A percentile compares a stretch with the other conserved stretches of the same genome.
phyloP scores from a whole-genome alignment of 2,329 filamentous ascomycete species.

The Neoascochyta sp. region DNA sequence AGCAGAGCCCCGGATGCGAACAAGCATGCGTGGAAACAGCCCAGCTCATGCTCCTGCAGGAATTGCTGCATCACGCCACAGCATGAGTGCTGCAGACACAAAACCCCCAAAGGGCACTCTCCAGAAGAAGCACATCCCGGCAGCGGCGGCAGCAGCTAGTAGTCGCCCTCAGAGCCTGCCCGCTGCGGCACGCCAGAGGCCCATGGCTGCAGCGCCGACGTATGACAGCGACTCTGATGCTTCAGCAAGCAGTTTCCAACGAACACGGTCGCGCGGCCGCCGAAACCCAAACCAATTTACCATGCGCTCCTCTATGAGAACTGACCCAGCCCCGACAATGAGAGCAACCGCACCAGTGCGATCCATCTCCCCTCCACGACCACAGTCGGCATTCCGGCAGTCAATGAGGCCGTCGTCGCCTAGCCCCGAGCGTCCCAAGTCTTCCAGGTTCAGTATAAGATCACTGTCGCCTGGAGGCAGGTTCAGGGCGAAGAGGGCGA shows the following conservation, averaged over 20 bases:
- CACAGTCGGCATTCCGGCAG: slow-evolving; percentile 25
- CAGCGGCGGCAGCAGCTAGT: slow-evolving; percentile 16
- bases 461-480: slow-evolving; percentile 65
- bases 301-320: slow-evolving; percentile 73
- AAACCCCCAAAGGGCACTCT: slow-evolving; percentile 35
- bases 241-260: slow-evolving; percentile 72
- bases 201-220: slow-evolving; percentile 21
- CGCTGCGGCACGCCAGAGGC: slow-evolving; percentile 11
- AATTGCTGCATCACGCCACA: slow-evolving; percentile 35
- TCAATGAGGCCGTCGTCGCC: slow-evolving; percentile 35
- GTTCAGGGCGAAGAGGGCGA: slow-evolving; percentile 39
- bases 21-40: slow-evolving; percentile 38
- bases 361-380: slow-evolving; percentile 40
- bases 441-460: slow-evolving; percentile 64
- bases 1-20: slow-evolving; percentile 28
- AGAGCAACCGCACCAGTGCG: slow-evolving; percentile 30
- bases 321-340: slow-evolving; percentile 29
- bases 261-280: slow-evolving; percentile 44
- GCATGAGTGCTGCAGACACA: slow-evolving; percentile 20
- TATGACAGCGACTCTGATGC: slow-evolving; percentile 45
- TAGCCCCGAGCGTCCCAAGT: slow-evolving; percentile 27
- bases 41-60: slow-evolving; percentile 26
- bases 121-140: slow-evolving; percentile 40
- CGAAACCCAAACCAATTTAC: slow-evolving; percentile 49
- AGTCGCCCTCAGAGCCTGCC: slow-evolving; percentile 28